These are phyloP conservation scores for Eimeria sp. DNA, from an alignment of 169 alveolate species.

Conservation along the genomic window DNA sequence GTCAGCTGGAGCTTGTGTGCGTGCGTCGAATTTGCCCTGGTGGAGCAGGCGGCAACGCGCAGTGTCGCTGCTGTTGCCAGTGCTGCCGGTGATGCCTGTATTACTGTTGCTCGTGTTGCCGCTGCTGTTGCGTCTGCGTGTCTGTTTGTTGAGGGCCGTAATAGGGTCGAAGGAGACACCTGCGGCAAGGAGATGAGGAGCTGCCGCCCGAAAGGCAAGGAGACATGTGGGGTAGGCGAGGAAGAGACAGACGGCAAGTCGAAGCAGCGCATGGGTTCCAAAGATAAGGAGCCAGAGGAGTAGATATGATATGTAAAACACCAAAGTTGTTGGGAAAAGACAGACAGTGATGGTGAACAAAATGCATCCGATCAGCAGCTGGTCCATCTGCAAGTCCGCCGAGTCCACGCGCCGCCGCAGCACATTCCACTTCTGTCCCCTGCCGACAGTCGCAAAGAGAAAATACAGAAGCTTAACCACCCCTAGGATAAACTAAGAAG, in stretches of 20 bases:
- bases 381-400: slow-evolving; percentile 82
- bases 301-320: slow-evolving; percentile 77
- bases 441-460: background rate
- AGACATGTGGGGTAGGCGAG: slow-evolving; percentile 58
- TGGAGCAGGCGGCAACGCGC: background rate
- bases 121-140: background rate
- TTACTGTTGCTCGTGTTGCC: background rate
- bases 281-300: slow-evolving; percentile 76
- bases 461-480: background rate
- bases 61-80: background rate
- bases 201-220: slow-evolving; percentile 34
- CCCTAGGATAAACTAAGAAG: no score
- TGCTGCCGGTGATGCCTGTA: background rate
- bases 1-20: background rate
- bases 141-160: slow-evolving; percentile 13
- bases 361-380: slow-evolving; percentile 78
- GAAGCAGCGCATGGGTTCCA: slow-evolving; percentile 37
- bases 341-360: slow-evolving; percentile 75
- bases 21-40: background rate
- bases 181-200: slow-evolving; percentile 65
- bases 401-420: slow-evolving; percentile 84
- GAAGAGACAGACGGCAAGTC: slow-evolving; percentile 64
- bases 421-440: slow-evolving; percentile 83
- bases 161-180: slow-evolving; percentile 63
- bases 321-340: slow-evolving; percentile 77